Evolutionary conservation across 2,329 filamentous ascomycete species (phyloP).

Genomic region (Beauveria sp.): DNA sequence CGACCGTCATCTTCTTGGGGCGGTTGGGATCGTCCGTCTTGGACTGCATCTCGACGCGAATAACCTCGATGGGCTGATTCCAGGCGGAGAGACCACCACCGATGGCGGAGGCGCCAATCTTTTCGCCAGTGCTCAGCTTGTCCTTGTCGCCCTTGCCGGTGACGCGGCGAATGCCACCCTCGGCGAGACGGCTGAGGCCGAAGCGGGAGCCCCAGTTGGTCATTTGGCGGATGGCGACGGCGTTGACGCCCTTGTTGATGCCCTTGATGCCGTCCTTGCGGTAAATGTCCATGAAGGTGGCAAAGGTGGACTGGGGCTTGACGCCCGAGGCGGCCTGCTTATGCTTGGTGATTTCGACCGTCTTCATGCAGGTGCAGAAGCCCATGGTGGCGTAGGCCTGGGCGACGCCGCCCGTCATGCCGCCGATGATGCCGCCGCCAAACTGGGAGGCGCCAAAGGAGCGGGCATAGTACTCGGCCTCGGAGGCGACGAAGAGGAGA

Average conservation of each 20-base stretch:
- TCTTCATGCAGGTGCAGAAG: conserved; percentile 99
- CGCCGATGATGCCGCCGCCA: conserved; percentile 78
- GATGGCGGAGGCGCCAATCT: conserved; percentile 76
- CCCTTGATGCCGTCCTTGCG: conserved; percentile 85
- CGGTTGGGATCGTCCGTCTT: conserved; percentile 97
- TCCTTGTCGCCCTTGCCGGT: conserved; percentile 74
- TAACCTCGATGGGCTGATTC: conserved; percentile 99
- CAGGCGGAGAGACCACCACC: conserved; percentile 94
- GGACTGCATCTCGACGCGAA: conserved; percentile 99
- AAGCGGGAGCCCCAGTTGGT: conserved; percentile 99
- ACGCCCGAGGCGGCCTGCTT: conserved; percentile 80
- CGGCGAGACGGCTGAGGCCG: conserved; percentile 84
- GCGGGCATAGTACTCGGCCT: conserved; percentile 93
- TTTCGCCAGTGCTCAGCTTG: conserved; percentile 74
- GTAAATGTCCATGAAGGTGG: conserved; percentile 96
- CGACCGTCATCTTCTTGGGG: conserved; percentile 97
- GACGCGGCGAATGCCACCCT: conserved; percentile 72
- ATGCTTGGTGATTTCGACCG: conserved; percentile 98
- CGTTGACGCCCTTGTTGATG: conserved; percentile 98
- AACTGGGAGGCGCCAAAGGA: conserved; percentile 79
- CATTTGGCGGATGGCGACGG: conserved; percentile 96
- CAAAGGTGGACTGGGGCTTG: conserved; percentile 83
- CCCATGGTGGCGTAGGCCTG: conserved; percentile 99
- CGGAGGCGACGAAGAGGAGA: conserved; percentile 96
- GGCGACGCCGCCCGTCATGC: conserved; percentile 88